Base-by-base conservation (phyloP, 768 basidiomycete genomes). In the Suillus americanus region DNA sequence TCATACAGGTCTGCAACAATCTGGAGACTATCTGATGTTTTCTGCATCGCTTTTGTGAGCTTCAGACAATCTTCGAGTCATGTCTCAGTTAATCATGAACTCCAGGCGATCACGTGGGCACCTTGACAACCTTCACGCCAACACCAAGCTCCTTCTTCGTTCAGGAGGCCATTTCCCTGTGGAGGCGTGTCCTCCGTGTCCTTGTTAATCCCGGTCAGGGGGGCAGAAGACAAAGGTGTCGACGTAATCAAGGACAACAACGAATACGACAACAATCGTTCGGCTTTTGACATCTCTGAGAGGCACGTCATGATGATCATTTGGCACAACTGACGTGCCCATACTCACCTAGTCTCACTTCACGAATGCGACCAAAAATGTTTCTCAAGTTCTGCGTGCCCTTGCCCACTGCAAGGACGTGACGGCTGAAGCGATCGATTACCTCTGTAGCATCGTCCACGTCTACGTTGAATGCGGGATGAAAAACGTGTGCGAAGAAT, bases 391-490 rank as follows among this genome's bases (percentile, higher is more conserved):
- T 82, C 67, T 91, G 88, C 0, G 92, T 87, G 18, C 91, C 87
- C 63, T 84, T 85, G 6, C 86, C 89, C 4, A 91, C 85, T 0
- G 86, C 89, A 41, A 79, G 82, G 1, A 86, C 82, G 69, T 95
- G 90, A 12, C 76, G 78, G 45, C 87, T 84, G 72, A 95, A 95
- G 1, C 83, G 77, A 9, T 86, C 83, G 7, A 86, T 79, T 0
- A 82, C 75, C 18, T 86, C 86, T 14, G 78, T 73, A 0, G 90
- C 89, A 30, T 95, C 94, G 48, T 90, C 87, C 0, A 81, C 72
- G 67, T 95, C 93, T 33, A 95, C 71, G 70, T 95, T 95, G 77
- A 92, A 95, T 0, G 85, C 89, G 3, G 92, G 94, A 69, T 95
- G 94, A 69, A 88, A 94, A 1, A 94, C 88, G 48, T 86, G 86